These are phyloP conservation scores for Neocallimastix lanati DNA, from an alignment of 192 early-diverging fungal genomes.

Conservation along the genomic window DNA sequence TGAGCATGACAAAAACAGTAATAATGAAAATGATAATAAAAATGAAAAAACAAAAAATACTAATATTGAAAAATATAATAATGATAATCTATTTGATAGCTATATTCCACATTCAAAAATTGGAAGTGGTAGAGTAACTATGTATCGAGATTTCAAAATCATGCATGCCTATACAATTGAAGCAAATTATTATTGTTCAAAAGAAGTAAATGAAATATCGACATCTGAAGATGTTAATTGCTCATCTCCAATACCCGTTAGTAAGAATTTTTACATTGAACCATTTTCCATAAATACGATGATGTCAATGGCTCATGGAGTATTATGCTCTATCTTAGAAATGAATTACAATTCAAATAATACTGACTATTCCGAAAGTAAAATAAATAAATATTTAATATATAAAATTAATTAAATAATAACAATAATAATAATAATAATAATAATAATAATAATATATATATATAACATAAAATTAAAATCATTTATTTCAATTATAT, in stretches of 20 bases:
- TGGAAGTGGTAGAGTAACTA: conserved; percentile 6
- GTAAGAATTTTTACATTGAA: neutral
- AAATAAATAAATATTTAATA: too few species aligned
- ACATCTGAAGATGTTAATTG: neutral
- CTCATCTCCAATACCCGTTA: neutral
- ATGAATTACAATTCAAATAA: neutral
- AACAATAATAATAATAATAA: too few species aligned
- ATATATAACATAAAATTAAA: too few species aligned
- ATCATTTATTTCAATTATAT: too few species aligned
- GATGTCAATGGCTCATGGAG: neutral
- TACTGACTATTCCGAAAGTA: too few species aligned
- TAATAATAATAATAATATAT: too few species aligned
- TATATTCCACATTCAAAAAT: conserved; percentile 3
- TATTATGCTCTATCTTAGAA: neutral
- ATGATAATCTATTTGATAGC: neutral
- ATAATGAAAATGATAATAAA: neutral
- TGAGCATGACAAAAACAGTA: too few species aligned
- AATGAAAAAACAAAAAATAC: neutral
- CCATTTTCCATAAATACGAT: neutral
- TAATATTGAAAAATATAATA: neutral
- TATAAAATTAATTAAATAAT: too few species aligned
- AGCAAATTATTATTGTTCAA: conserved; percentile 9
- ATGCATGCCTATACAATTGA: conserved; percentile 10
- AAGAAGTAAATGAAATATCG: neutral
- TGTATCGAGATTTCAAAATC: conserved; percentile 1